Percentiles rank a stretch among this genome's conserved stretches.
These are phyloP conservation scores for Boletus insuetus DNA, from an alignment of 768 basidiomycete genomes.

Conservation along the genomic window DNA sequence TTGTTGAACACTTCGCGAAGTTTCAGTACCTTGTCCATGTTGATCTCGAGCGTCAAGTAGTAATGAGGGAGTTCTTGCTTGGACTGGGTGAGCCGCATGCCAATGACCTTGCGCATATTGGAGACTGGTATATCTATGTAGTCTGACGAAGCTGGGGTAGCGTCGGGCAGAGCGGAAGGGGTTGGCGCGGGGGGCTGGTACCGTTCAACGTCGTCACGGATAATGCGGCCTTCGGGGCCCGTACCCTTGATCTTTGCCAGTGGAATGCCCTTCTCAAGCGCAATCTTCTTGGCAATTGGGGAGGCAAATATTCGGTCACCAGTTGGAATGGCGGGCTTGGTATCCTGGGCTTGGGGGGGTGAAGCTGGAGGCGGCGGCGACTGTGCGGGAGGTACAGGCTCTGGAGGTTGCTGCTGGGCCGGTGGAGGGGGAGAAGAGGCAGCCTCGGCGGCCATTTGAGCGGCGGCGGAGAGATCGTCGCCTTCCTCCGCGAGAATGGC, in stretches of 20 bases:
- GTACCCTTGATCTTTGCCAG: slow-evolving; percentile 87
- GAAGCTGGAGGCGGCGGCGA: slow-evolving; percentile 34
- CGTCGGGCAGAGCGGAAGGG: slow-evolving; percentile 41
- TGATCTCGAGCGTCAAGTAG: slow-evolving; percentile 91
- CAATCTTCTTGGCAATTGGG: slow-evolving; percentile 96
- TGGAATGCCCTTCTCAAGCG: slow-evolving; percentile 90
- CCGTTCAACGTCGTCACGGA: slow-evolving; percentile 92
- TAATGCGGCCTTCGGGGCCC: slow-evolving; percentile 91
- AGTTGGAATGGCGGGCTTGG: slow-evolving; percentile 54
- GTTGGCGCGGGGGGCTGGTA: slow-evolving; percentile 60
- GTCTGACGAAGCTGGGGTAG: slow-evolving; percentile 56
- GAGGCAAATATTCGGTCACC: slow-evolving; percentile 91
- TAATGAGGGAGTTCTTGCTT: slow-evolving; percentile 97
- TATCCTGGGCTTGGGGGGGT: slow-evolving; percentile 35
- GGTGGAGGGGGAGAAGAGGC: slow-evolving; percentile 37
- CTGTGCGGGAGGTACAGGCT: slow-evolving; percentile 41
- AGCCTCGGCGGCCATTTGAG: slow-evolving; percentile 66
- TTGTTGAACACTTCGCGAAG: slow-evolving; percentile 96
- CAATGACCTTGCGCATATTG: slow-evolving; percentile 95
- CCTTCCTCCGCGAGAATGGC: slow-evolving; percentile 94
- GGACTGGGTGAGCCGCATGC: slow-evolving; percentile 83
- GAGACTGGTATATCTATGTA: slow-evolving; percentile 89
- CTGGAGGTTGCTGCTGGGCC: slow-evolving; percentile 37
- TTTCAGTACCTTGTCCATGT: slow-evolving; percentile 95
- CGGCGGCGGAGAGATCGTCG: slow-evolving; percentile 86